Evolutionary conservation across 2,329 filamentous ascomycete species (phyloP).

Genomic region (Nectriaceae sp.): DNA sequence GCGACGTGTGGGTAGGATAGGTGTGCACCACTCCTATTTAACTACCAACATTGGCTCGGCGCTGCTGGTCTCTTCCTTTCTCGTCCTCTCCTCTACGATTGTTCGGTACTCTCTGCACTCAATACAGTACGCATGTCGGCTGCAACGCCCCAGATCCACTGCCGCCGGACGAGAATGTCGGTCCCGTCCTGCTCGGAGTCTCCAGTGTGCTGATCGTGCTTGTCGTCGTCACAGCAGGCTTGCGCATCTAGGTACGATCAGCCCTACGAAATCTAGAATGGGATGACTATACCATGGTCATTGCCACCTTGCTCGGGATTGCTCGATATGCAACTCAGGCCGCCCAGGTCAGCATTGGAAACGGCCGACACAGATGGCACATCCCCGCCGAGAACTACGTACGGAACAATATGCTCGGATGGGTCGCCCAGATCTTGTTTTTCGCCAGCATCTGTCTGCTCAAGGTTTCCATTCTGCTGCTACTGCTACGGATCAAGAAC

Average conservation of each 20-base stretch:
- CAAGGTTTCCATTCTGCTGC: constrained; percentile 44
- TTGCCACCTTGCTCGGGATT: constrained; percentile 31
- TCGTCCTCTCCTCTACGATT: too few relatives aligned
- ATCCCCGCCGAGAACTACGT: constrained; percentile 33
- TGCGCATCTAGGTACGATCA: constrained; percentile 35
- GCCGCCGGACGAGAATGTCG: constrained; percentile 38
- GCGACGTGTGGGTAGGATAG: too few relatives aligned
- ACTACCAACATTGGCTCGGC: too few relatives aligned
- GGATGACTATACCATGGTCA: constrained; percentile 41
- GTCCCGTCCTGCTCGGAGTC: constrained; percentile 33
- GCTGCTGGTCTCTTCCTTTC: too few relatives aligned
- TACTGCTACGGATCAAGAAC: constrained; percentile 44
- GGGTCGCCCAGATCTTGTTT: constrained; percentile 42
- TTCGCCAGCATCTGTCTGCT: constrained; percentile 42
- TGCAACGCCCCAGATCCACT: constrained; percentile 28
- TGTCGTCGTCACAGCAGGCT: constrained; percentile 32
- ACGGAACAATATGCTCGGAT: constrained; percentile 39
- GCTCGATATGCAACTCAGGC: constrained; percentile 36
- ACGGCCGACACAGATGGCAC: constrained; percentile 41
- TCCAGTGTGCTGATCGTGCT: constrained; percentile 35
- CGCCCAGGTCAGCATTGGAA: constrained; percentile 35
- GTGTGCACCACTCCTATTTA: too few relatives aligned
- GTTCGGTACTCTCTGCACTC: too few relatives aligned
- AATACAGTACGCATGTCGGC: too few relatives aligned
- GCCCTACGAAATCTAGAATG: constrained; percentile 32